A percentile compares a stretch with the other conserved stretches of the same genome.
These are phyloP conservation scores for Globisporangium okanoganense DNA, from an alignment of 352 stramenopile genomes.

Conservation along the genomic window DNA sequence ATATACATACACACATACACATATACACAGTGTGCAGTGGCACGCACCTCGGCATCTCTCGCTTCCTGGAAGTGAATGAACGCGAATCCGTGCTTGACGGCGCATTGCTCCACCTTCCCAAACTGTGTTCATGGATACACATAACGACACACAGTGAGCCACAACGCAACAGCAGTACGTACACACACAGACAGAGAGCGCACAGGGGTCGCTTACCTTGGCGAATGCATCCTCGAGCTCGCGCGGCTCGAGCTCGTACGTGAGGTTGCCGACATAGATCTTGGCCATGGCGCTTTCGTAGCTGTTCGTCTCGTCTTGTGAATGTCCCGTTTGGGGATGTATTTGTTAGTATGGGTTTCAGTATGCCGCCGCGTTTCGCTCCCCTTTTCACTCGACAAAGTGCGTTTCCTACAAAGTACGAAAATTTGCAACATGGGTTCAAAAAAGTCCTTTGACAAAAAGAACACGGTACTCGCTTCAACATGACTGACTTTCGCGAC, in stretches of 20 bases:
- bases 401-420: conserved; percentile 2
- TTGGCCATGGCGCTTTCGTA: conserved; percentile 36
- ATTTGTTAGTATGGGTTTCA: background rate
- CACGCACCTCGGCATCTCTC: conserved; percentile 33
- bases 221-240: conserved; percentile 49
- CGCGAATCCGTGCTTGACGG: conserved; percentile 56
- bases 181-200: conserved; percentile 4
- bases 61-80: conserved; percentile 55
- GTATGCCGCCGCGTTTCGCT: background rate
- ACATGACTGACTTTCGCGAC: background rate
- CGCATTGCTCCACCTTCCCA: conserved; percentile 37
- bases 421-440: background rate
- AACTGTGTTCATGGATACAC: conserved; percentile 23
- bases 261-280: conserved; percentile 63
- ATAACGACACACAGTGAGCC: background rate
- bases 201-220: conserved; percentile 21
- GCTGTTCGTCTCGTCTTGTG: background rate
- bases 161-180: background rate
- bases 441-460: background rate
- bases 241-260: conserved; percentile 39
- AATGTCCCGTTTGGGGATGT: background rate
- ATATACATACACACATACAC: background rate
- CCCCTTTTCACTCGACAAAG: background rate
- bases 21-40: background rate
- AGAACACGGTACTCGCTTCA: background rate